These are phyloP conservation scores for Mucor plumbeus DNA, from an alignment of 371 early-diverging fungal species.

Conservation along the genomic window DNA sequence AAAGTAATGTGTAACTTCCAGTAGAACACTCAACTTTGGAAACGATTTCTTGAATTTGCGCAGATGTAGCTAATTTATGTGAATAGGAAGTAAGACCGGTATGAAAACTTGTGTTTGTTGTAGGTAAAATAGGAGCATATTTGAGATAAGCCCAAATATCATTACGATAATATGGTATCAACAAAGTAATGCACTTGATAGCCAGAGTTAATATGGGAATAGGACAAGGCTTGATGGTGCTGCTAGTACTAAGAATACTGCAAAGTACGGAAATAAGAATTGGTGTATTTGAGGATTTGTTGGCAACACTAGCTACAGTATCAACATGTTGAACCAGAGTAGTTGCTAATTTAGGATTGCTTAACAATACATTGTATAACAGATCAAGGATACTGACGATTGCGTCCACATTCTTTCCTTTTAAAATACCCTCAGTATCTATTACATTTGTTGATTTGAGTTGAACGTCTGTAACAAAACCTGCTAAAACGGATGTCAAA, in stretches of 20 bases:
- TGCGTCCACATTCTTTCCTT: slow-evolving; percentile 26
- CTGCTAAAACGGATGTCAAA: slow-evolving; percentile 27
- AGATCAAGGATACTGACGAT: slow-evolving; percentile 38
- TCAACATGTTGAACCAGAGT: slow-evolving; percentile 41
- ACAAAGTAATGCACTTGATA: slow-evolving; percentile 36
- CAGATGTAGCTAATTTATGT: slow-evolving; percentile 14
- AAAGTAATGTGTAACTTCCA: slow-evolving; percentile 40
- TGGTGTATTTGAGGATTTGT: slow-evolving; percentile 1
- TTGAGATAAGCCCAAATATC: slow-evolving; percentile 43
- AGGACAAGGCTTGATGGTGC: slow-evolving; percentile 18
- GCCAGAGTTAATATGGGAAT: slow-evolving; percentile 34
- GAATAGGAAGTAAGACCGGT: slow-evolving; percentile 13
- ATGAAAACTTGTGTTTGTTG: slow-evolving; percentile 21
- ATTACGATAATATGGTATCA: slow-evolving; percentile 39
- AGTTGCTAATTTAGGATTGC: slow-evolving; percentile 26
- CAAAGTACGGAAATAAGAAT: slow-evolving; percentile 40
- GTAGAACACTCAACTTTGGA: slow-evolving; percentile 35
- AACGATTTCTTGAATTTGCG: slow-evolving; percentile 43
- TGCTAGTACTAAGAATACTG: slow-evolving; percentile 27
- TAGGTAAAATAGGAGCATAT: slow-evolving; percentile 41
- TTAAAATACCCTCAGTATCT: slow-evolving; percentile 25
- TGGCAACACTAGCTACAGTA: not conserved
- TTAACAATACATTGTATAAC: slow-evolving; percentile 29
- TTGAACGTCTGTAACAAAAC: slow-evolving; percentile 19
- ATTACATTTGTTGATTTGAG: slow-evolving; percentile 18